Conservation (phyloP, 2,329 filamentous ascomycete species). For the Zymoseptoria tritici region DNA sequence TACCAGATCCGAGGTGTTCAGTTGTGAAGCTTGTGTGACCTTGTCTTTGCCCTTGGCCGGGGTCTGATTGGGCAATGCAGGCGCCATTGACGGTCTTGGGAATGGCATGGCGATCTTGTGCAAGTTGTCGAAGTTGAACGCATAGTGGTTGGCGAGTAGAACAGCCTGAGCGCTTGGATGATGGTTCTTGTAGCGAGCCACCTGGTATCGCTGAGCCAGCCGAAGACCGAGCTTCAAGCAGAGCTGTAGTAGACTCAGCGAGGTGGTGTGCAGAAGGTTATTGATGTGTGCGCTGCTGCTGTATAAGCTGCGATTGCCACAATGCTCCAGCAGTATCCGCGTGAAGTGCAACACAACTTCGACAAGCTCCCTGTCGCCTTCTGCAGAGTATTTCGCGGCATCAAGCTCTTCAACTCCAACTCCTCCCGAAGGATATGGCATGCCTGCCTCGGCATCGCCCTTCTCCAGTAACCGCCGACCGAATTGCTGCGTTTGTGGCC, state of each 20-base stretch:
- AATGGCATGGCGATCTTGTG: constrained; percentile 79
- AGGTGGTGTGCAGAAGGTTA: constrained; percentile 81
- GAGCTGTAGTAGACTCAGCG: constrained; percentile 66
- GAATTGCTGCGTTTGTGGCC: constrained; percentile 75
- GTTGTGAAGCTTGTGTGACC: constrained; percentile 44
- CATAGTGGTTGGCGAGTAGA: constrained; percentile 75
- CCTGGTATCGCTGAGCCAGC: constrained; percentile 86
- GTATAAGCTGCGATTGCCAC: constrained; percentile 93
- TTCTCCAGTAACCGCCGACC: constrained; percentile 57
- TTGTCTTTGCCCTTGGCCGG: constrained; percentile 71
- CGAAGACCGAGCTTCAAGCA: constrained; percentile 76
- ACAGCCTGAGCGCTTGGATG: constrained; percentile 56
- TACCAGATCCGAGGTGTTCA: constrained; percentile 78
- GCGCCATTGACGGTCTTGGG: constrained; percentile 52
- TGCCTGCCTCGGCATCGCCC: constrained; percentile 45
- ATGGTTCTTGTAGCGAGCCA: constrained; percentile 62
- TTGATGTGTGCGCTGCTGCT: constrained; percentile 86
- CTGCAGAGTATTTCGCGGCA: constrained; percentile 53
- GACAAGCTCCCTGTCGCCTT: constrained; percentile 75
- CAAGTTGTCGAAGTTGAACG: constrained; percentile 66
- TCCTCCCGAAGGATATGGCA: constrained; percentile 17
- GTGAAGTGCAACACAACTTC: constrained; percentile 80
- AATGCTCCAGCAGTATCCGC: constrained; percentile 81
- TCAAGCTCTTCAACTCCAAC: constrained; percentile 26
- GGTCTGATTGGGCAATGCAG: constrained; percentile 48